A percentile compares a stretch with the other conserved stretches of the same genome.
Conservation (phyloP, 352 stramenopile genomes). For the Phytopythium vexans region DNA sequence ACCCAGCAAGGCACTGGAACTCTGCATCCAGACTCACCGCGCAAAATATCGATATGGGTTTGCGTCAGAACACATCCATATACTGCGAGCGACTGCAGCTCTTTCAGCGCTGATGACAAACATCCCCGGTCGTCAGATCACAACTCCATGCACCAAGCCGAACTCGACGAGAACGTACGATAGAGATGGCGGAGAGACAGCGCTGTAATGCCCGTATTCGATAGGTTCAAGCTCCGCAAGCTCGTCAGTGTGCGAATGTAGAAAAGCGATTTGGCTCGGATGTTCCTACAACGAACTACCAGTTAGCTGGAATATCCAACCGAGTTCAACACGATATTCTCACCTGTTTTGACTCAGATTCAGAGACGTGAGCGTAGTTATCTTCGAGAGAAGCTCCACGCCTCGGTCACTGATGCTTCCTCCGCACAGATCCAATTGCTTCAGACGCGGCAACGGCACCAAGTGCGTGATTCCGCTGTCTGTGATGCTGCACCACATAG, state of each 20-base stretch:
- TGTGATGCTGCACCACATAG: conserved; percentile 36
- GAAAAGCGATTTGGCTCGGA: conserved; percentile 62
- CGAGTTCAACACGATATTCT: neutral
- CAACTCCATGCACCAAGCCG: neutral
- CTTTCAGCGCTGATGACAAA: conserved; percentile 38
- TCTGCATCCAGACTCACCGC: conserved; percentile 21
- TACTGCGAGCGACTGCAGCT: conserved; percentile 49
- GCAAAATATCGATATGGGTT: conserved; percentile 48
- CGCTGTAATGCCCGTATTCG: conserved; percentile 65
- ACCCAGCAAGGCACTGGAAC: neutral
- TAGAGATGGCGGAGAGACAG: conserved; percentile 69
- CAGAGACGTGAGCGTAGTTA: conserved; percentile 67
- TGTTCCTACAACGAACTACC: conserved; percentile 38
- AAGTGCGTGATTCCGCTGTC: conserved; percentile 71
- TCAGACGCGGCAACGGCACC: conserved; percentile 38
- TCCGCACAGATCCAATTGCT: conserved; percentile 65
- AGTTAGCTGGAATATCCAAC: neutral
- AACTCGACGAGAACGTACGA: conserved; percentile 25
- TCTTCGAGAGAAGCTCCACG: conserved; percentile 70
- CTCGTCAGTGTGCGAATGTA: conserved; percentile 53
- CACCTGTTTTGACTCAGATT: conserved; percentile 84
- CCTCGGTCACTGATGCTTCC: conserved; percentile 66
- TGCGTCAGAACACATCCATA: conserved; percentile 49
- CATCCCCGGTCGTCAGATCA: neutral
- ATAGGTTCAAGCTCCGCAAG: conserved; percentile 71